Base-by-base conservation (phyloP, 805 yeast species). In the Candida quercuum region DNA sequence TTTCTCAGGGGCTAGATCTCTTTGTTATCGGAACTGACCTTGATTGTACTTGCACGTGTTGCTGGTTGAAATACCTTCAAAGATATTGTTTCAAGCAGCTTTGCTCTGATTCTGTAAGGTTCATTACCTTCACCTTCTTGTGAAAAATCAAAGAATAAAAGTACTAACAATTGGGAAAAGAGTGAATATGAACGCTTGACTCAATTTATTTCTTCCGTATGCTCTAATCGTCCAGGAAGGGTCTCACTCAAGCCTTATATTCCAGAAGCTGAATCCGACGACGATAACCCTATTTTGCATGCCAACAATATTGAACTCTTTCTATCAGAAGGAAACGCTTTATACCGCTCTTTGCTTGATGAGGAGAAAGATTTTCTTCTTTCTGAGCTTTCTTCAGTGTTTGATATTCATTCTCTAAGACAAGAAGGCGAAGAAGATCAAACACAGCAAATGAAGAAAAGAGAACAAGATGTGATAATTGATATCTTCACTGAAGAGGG, bases 21-120 rank as follows among this genome's bases (percentile, higher is more conserved):
- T 17, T 38, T 32, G 15, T 16, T 28, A 34, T 27, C 3, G 35
- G 35, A 9, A 28, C 39, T 3, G 52, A 48, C 17, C 5, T 41
- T 11, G 54, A 50, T n/a, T 53, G 57, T 33, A 37, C 45, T 6
- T 50, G 55, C 28, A 42, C 56, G 2, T 53, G 56, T 28, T 50
- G 52, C 23, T 48, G 51, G 49, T 42, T 31, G 29, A 52, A 49
- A 34, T 51, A 48, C 21, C 24, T 48, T 2, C 45, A 42, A 32
- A 51, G 50, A 35, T 53, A 51, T 28, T 52, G 55, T 23, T 51
- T 45, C 35, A 50, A 46, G 28, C 48, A 47, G 21, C 35, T 46
- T 17, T 51, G 56, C 19, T 15, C 43, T 6, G 48, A 48, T 35
- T 22, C 27, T 5, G 46, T 28, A 27, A 14, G 30, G n/a, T 14